Conservation (phyloP, 2,329 filamentous ascomycete genomes). For the Nemania sp. region DNA sequence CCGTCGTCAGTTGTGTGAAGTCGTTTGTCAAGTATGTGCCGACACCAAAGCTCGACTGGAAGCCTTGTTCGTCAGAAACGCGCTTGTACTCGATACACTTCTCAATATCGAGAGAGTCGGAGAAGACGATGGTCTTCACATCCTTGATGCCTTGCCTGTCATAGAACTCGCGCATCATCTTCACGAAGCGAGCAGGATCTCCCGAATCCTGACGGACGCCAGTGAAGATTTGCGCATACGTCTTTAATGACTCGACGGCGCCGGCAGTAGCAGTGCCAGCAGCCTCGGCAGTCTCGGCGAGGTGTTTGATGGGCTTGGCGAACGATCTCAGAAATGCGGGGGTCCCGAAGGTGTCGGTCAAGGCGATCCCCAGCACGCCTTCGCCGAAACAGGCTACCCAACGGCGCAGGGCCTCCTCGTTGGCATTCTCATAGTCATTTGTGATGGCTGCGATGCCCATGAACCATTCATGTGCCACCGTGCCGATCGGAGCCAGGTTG, state of each 20-base stretch:
- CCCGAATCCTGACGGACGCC: slow-evolving; percentile 92
- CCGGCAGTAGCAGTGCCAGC: slow-evolving; percentile 32
- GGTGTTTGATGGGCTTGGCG: slow-evolving; percentile 61
- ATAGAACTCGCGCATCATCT: slow-evolving; percentile 81
- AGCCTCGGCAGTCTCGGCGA: slow-evolving; percentile 47
- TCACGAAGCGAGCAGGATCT: slow-evolving; percentile 79
- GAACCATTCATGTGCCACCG: slow-evolving; percentile 96
- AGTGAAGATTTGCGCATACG: slow-evolving; percentile 80
- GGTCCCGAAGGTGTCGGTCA: slow-evolving; percentile 97
- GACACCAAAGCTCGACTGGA: slow-evolving; percentile 88
- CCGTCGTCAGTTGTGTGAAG: slow-evolving; percentile 72
- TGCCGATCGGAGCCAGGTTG: slow-evolving; percentile 81
- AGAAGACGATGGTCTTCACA: slow-evolving; percentile 91
- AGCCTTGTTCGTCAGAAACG: slow-evolving; percentile 77
- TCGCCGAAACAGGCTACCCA: slow-evolving; percentile 93
- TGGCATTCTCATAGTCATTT: slow-evolving; percentile 81
- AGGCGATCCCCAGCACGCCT: slow-evolving; percentile 79
- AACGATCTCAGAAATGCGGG: slow-evolving; percentile 86
- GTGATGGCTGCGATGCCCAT: slow-evolving; percentile 96
- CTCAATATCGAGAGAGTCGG: slow-evolving; percentile 91
- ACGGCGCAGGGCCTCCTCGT: slow-evolving; percentile 80
- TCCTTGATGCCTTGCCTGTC: slow-evolving; percentile 73
- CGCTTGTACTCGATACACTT: slow-evolving; percentile 88
- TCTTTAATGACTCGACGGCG: slow-evolving; percentile 52
- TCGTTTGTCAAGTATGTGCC: slow-evolving; percentile 97